These are phyloP conservation scores for Multifurca ochricompacta DNA, from an alignment of 768 basidiomycete genomes.

Conservation along the genomic window DNA sequence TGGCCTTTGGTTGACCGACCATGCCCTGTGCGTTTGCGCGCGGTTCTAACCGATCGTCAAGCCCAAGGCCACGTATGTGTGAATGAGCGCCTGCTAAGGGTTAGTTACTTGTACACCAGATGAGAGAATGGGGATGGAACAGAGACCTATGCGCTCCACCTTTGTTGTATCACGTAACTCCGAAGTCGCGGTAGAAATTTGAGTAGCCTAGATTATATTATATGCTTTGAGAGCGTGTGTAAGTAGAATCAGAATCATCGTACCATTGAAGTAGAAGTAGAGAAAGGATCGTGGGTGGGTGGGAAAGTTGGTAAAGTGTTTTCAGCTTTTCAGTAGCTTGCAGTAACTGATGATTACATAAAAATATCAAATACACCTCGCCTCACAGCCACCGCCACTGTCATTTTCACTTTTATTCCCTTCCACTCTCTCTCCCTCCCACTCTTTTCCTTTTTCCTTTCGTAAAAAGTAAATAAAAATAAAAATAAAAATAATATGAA, in stretches of 20 bases:
- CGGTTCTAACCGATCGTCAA: conserved; percentile 88
- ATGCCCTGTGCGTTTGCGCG: conserved; percentile 87
- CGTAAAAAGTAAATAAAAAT: too few species aligned
- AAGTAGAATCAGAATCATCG: too few species aligned
- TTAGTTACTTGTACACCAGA: conserved; percentile 9
- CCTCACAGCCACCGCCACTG: not conserved
- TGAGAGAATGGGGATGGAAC: conserved; percentile 6
- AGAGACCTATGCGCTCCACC: conserved; percentile 83
- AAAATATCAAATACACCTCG: not conserved
- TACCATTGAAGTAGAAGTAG: conserved; percentile 26
- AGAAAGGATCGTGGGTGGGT: not conserved
- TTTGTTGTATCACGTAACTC: conserved; percentile 83
- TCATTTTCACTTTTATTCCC: not conserved
- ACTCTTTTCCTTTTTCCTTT: too few species aligned
- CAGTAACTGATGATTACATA: too few species aligned
- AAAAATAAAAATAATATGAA: too few species aligned
- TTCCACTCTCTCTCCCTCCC: not conserved
- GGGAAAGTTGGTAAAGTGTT: not conserved
- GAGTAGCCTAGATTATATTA: too few species aligned
- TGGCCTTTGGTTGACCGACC: conserved; percentile 93
- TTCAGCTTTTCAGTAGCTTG: too few species aligned
- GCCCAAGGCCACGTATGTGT: conserved; percentile 91
- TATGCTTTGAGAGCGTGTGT: too few species aligned
- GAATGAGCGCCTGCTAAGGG: conserved; percentile 67
- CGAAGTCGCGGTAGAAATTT: conserved; percentile 70